Evolutionary conservation across 106 monocot species (phyloP), one percentile per base, ranked within the genome.

Genomic region (Dioscorea zingiberensis): DNA sequence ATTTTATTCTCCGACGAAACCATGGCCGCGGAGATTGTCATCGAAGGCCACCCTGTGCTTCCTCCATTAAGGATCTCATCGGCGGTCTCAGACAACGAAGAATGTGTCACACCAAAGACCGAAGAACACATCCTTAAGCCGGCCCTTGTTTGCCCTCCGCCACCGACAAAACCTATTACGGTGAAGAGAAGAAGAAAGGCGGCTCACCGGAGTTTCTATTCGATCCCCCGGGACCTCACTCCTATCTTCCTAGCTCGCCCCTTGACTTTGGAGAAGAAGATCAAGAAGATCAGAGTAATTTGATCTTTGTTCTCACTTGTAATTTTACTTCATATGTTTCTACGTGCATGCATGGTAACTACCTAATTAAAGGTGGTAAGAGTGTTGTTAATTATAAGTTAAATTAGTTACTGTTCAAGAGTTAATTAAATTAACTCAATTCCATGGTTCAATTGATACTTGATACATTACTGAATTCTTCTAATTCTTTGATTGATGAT

Each of bases 251-350:
- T 54, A 13, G 22, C 75, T 47, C 66, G 75, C 2, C 69, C 72
- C 15, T 21, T 25, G 28, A 58, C 29, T 64, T 73, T 66, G 27
- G 75, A 84, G 78, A 84, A 84, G 71, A 73, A 63, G 61, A 78
- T 84, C 57, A 84, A 84, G 71, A 73, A 63, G 61, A 74, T 84
- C 48, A 65, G 83, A 17, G 75, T 58, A 13, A 71, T 67, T 59
- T 74, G 70, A 74, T 32, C 60, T 58, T 21, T 2, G 4, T 58
- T 58, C 58, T 23, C n/a, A n/a, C n/a, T 0, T 60, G 60, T 60
- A 60, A 60, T 30, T 60, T 29, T 60, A 25, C 28, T 60, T 27
- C 28, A 16, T 24, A 3, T 60, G 15, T 28, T 27, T 60, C 30
- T n/a, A 60, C 60, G 60, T 60, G 60, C 60, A 60, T 60, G 60